Evolutionary conservation across 441 rosid genomes (phyloP), one percentile per base, ranked within the genome.

Genomic region (Codiaeum variegatum): DNA sequence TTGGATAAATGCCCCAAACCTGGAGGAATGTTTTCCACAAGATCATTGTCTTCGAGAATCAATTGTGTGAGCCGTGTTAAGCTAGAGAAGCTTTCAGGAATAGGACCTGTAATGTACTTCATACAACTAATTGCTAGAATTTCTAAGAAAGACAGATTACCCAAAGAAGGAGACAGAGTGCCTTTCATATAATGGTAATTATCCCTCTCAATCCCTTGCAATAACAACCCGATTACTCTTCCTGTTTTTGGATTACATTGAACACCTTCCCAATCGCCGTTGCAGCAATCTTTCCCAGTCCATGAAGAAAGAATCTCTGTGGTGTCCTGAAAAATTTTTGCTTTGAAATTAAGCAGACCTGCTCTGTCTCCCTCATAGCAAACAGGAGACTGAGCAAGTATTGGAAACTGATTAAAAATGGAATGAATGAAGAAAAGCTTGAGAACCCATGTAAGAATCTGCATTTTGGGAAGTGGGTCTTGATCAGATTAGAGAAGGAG

Each of bases 241-340:
- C 98, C 99, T 0, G 89, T 84, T 21, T 82, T 84, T 0, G 84
- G 81, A 73, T 89, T 82, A 75, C 99, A 95, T 74, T 79, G 82
- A 63, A 95, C 92, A 52, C 98, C 99, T 75, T 88, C 97, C 99
- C 99, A 95, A 54, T 90, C 98, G 76, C 92, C 92, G 23, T 83
- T 81, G 40, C 97, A 91, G 83, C 96, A 92, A 56, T 88, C 89
- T 63, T 72, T 77, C 38, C 97, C 97, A 0, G 76, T 78, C 99
- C 99, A 94, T 5, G 97, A 87, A 26, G 85, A 78, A 4, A 92
- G 83, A 83, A 77, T 82, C 18, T 78, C 96, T 0, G 97, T 88
- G 31, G 99, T 90, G 82, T 94, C 99, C 64, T 83, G 61, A 62
- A 78, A 46, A 81, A 94, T 92, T 74, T 76, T 84, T 58, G 91